Evolutionary conservation across 257 asterid genomes (phyloP), one percentile per base, ranked within the genome.

Genomic region (Nyctanthes arbortristis): DNA sequence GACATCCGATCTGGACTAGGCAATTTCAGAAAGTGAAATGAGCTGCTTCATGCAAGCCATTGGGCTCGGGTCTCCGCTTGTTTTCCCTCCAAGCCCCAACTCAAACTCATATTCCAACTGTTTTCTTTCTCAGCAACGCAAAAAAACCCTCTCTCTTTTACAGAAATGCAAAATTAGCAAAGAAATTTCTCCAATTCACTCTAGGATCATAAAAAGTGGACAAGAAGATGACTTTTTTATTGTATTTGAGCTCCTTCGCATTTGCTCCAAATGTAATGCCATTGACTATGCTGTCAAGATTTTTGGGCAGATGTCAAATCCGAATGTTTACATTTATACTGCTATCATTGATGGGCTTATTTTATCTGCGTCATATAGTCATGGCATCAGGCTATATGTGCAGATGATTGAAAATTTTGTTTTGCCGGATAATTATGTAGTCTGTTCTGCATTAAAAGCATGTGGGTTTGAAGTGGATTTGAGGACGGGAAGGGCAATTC

Each of bases 311-410:
- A 70, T 69, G 27, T 60, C 35, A 31, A 45, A 75, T 34, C 88
- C 87, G 13, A 83, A 81, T 68, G 84, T 86, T 35, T 83, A 72
- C 40, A 77, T 77, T 29, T 79, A 81, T 55, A 83, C 91, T 18
- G 87, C 84, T 55, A 57, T 85, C 55, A 73, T 85, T 40, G 88
- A 85, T 28, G 85, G 84, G 63, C 79, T 83, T 0, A 79, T 77
- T 7, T 58, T 61, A 24, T 70, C 73, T 5, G 80, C 79, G 22
- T 25, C 27, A 55, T 70, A 49, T 16, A 0, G 18, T 60, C 66
- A 76, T 29, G 81, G 76, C 18, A 79, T 74, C 25, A n/a, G 7
- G 39, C 29, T 59, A 3, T 83, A 73, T 25, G 70, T 75, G 37
- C 64, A 73, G 30, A 86, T 85, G 87, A 40, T 75, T 29, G 80